These are phyloP conservation scores for Sesbania bispinosa DNA, from an alignment of 306 rosid genomes.

Conservation along the genomic window DNA sequence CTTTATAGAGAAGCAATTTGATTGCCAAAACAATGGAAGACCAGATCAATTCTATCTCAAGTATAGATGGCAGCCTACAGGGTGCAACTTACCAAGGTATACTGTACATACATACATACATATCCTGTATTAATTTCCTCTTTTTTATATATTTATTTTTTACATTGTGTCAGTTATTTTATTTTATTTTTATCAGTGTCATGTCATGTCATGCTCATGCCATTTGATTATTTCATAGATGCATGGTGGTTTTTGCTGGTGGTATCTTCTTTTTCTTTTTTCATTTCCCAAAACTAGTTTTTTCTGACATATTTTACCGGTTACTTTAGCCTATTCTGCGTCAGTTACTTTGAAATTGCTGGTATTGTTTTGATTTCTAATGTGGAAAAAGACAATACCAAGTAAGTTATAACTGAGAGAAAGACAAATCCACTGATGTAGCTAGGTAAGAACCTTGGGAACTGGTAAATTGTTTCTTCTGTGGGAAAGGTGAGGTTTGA, in stretches of 20 bases:
- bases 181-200: not conserved
- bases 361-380: not conserved
- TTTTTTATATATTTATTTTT: not conserved
- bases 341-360: not conserved
- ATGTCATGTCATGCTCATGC: too few species aligned
- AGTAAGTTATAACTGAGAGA: not conserved
- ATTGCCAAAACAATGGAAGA: constrained; percentile 61
- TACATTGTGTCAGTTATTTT: not conserved
- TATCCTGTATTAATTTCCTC: not conserved
- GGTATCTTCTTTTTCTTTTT: not conserved
- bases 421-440: not conserved
- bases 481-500: not conserved
- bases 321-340: not conserved
- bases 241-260: not conserved
- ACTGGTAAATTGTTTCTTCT: not conserved
- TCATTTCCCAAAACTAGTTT: not conserved
- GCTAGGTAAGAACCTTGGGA: too few species aligned
- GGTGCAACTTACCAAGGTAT: constrained; percentile 67
- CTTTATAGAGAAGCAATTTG: constrained; percentile 55
- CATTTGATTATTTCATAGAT: not conserved
- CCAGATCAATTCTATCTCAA: constrained; percentile 61
- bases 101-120: too few species aligned
- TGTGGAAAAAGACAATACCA: not conserved
- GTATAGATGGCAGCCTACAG: constrained; percentile 69
- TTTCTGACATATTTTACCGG: not conserved